Evolutionary conservation across 805 yeast genomes (phyloP).

Genomic region (Clavispora phyllophila): DNA sequence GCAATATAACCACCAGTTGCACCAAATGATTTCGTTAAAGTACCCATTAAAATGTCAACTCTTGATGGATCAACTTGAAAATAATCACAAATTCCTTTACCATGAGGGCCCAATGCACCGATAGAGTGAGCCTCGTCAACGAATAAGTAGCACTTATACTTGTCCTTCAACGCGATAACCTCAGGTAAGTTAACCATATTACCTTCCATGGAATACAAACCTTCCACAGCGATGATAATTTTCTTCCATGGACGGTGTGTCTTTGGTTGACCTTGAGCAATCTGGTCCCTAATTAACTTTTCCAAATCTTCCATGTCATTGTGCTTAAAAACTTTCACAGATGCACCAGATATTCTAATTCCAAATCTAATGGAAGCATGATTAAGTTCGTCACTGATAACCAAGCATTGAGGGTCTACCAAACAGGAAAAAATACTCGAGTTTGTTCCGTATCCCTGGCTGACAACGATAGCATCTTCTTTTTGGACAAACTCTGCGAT

Average conservation of each 20-base stretch:
- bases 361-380: constrained; percentile 97
- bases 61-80: constrained; percentile 72
- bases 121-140: constrained; percentile 98
- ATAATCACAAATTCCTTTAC: constrained; percentile 94
- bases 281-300: constrained; percentile 70
- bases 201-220: constrained; percentile 91
- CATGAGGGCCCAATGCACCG: constrained; percentile 96
- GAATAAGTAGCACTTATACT: constrained; percentile 83
- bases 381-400: constrained; percentile 89
- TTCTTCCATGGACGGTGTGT: constrained; percentile 96
- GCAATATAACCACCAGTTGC: constrained; percentile 98
- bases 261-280: constrained; percentile 91
- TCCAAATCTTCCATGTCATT: constrained; percentile 83
- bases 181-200: constrained; percentile 78
- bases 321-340: constrained; percentile 87
- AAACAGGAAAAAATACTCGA: constrained; percentile 80
- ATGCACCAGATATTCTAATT: constrained; percentile 86
- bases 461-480: constrained; percentile 78
- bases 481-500: constrained; percentile 87
- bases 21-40: constrained; percentile 95
- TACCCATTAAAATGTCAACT: constrained; percentile 93
- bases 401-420: constrained; percentile 82
- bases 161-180: constrained; percentile 65
- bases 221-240: constrained; percentile 82
- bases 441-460: constrained; percentile 96